These are phyloP conservation scores for Plasmodium knowlesi DNA, from an alignment of 169 alveolate genomes.

Conservation along the genomic window DNA sequence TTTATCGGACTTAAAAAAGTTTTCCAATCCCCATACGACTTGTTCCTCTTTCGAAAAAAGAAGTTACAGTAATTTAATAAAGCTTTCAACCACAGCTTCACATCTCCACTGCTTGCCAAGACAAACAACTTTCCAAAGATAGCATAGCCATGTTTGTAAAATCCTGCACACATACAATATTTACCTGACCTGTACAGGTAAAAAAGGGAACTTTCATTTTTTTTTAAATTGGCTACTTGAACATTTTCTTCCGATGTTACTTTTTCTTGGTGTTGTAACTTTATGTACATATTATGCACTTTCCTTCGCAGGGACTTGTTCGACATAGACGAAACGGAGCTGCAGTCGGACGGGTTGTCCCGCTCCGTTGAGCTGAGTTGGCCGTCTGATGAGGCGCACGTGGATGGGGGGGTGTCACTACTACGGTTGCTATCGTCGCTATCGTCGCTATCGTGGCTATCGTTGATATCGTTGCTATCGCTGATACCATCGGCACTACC, in stretches of 20 bases:
- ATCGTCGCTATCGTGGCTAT: background rate
- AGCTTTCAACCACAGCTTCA: constrained; percentile 41
- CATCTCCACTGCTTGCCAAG: constrained; percentile 25
- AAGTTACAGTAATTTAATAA: constrained; percentile 52
- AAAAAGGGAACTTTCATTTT: constrained; percentile 23
- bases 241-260: background rate
- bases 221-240: constrained; percentile 30
- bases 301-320: constrained; percentile 34
- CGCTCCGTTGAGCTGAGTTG: constrained; percentile 5
- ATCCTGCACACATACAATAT: constrained; percentile 47
- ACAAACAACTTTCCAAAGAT: constrained; percentile 26
- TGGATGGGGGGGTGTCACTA: background rate
- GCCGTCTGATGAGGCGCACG: background rate
- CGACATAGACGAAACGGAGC: constrained; percentile 55
- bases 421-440: background rate
- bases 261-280: constrained; percentile 22
- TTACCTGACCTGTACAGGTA: constrained; percentile 53
- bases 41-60: constrained; percentile 23
- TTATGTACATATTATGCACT: background rate
- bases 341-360: background rate
- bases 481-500: background rate
- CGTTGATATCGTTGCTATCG: background rate
- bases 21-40: background rate
- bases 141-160: constrained; percentile 32
- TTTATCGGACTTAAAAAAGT: constrained; percentile 7